Conservation (phyloP, 1,284 basidiomycete genomes). For the Ceratobasidium sp. region DNA sequence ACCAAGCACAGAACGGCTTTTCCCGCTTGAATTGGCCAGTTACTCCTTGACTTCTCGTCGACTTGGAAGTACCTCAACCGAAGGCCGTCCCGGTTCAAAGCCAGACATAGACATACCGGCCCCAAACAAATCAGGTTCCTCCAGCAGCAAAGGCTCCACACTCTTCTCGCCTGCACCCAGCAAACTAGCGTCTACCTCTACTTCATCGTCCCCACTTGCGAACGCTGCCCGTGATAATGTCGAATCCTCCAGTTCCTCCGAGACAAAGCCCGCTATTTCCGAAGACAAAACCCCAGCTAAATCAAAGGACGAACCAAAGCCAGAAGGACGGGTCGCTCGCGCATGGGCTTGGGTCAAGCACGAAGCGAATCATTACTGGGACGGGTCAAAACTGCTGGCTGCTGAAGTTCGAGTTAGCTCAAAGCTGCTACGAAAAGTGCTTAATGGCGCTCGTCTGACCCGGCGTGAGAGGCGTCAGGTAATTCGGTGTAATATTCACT, state of each 20-base stretch:
- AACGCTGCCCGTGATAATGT: not conserved
- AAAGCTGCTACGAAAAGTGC: slow-evolving; percentile 88
- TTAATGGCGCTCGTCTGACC: slow-evolving; percentile 91
- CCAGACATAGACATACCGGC: not conserved
- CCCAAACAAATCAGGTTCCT: slow-evolving; percentile 1
- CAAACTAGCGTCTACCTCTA: not conserved
- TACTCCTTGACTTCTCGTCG: slow-evolving; percentile 15
- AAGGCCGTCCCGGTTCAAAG: not conserved
- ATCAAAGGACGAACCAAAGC: slow-evolving; percentile 49
- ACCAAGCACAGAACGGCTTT: slow-evolving; percentile 3
- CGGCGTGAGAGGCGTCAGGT: slow-evolving; percentile 90
- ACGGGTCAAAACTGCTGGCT: slow-evolving; percentile 92
- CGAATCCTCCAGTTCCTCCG: not conserved
- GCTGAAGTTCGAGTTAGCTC: slow-evolving; percentile 93
- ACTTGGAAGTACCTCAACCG: slow-evolving; percentile 23
- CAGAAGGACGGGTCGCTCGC: slow-evolving; percentile 61
- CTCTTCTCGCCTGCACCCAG: slow-evolving; percentile 27
- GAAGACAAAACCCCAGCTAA: slow-evolving; percentile 38
- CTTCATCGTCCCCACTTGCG: not conserved
- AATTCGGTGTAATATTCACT: not conserved
- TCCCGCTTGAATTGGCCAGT: not conserved
- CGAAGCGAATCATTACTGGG: slow-evolving; percentile 97
- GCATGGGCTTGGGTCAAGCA: slow-evolving; percentile 95
- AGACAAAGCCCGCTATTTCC: slow-evolving; percentile 21
- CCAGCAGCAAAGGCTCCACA: slow-evolving; percentile 7